Base-by-base conservation (phyloP, 2,329 filamentous ascomycete species). In the Aureobasidium pullulans region DNA sequence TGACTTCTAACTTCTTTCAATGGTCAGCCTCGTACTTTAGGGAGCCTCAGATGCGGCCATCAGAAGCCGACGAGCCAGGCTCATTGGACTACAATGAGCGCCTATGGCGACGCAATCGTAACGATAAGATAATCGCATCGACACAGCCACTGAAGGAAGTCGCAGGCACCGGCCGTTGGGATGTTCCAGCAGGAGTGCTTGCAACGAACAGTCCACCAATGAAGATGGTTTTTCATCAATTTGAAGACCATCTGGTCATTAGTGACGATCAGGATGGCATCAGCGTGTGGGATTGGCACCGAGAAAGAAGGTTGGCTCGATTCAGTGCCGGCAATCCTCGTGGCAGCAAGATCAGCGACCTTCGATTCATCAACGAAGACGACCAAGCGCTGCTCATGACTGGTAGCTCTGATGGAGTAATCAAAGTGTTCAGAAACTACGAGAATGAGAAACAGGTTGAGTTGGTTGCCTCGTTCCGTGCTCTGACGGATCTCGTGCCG, bases 1-100 rank as follows among this genome's bases (percentile, higher is more conserved):
- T 99, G 16, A 82, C 82, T 61, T 96, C 91, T 70, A 86, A 82
- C 8, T 96, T 97, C 72, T 80, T 96, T 63, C 90, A 96, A 64
- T 99, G 93, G 92, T 96, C 92, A 4, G 91, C 94, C 46, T 93
- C 85, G 72, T 97, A 99, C 72, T 99, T 97, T 80, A 89, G 92
- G 32, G 92, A 97, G 72, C 94, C 94, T 34, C 94, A 99, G 73
- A 97, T 99, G 94, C 95, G 94, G 70, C 87, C 90, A 3, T 92
- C 89, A 60, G 94, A 99, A 71, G 89, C 92, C 28, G 94, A 99
- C 67, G 94, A 99, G 70, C 94, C 94, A 13, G 94, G 94, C 36
- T 96, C 91, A 68, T 89, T 89, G 15, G 92, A 97, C 72, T 99
- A 97, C 74, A 99, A 99, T 67, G 88, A 94, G 70, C 85, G 94